A percentile compares a stretch with the other conserved stretches of the same genome.
Evolutionary conservation across 192 early-diverging fungal species (phyloP).

Genomic region (Kickxella alabastrina): DNA sequence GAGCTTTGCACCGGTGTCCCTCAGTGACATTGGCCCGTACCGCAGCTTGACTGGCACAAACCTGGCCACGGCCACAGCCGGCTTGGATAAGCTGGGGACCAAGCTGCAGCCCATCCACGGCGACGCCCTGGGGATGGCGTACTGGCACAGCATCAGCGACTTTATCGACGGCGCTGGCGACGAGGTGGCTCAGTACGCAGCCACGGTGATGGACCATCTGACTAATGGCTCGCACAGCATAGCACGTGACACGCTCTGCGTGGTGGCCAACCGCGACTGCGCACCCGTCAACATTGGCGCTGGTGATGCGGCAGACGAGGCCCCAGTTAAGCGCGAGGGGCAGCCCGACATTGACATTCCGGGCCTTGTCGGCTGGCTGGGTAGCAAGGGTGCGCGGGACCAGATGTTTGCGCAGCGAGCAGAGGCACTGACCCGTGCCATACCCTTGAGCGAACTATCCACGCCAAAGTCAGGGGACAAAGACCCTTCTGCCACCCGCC

Average conservation of each 20-base stretch:
- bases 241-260: constrained; percentile 22
- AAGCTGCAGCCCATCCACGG: constrained; percentile 26
- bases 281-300: not conserved
- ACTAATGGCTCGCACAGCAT: constrained; percentile 22
- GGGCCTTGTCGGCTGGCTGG: constrained; percentile 30
- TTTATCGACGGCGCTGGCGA: constrained; percentile 44
- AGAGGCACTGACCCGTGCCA: constrained; percentile 22
- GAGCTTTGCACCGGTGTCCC: constrained; percentile 14
- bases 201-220: constrained; percentile 36
- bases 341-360: constrained; percentile 5
- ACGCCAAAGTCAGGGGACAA: no score
- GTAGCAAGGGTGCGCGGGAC: constrained; percentile 25
- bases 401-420: constrained; percentile 14
- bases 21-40: constrained; percentile 29
- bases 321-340: not conserved
- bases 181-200: constrained; percentile 19
- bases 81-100: not conserved
- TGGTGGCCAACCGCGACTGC: no score
- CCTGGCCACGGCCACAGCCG: not conserved
- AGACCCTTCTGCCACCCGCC: not conserved
- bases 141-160: constrained; percentile 45
- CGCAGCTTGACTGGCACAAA: not conserved
- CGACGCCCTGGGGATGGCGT: constrained; percentile 42
- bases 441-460: constrained; percentile 25
- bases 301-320: not conserved